A percentile compares a stretch with the other conserved stretches of the same genome.
phyloP scores from a whole-genome alignment of 1,284 basidiomycete species.

The Heliocybe sulcata region DNA sequence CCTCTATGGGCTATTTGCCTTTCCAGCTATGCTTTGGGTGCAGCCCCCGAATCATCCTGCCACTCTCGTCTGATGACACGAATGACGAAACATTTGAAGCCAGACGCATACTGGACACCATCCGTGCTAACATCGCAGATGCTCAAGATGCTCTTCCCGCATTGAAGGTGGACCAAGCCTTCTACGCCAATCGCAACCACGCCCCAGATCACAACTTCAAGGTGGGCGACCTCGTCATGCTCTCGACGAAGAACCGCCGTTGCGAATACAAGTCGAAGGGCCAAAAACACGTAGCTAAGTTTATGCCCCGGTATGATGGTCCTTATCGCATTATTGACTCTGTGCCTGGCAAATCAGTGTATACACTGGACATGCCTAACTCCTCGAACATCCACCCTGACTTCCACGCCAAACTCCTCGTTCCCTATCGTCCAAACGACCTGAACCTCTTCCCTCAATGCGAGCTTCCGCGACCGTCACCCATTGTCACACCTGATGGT shows the following conservation, averaged over 20 bases:
- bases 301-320: no score
- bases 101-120: background rate
- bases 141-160: conserved; percentile 11
- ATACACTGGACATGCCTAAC: conserved; percentile 5
- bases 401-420: background rate
- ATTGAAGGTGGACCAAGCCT: conserved; percentile 12
- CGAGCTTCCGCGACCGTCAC: no score
- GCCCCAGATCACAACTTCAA: background rate
- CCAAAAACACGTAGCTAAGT: no score
- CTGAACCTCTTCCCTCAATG: conserved; percentile 8
- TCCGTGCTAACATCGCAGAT: conserved; percentile 10
- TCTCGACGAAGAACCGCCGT: conserved; percentile 5
- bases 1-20: conserved; percentile 24
- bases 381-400: background rate
- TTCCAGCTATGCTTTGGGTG: conserved; percentile 28
- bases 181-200: background rate
- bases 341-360: no score
- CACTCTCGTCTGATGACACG: conserved; percentile 7
- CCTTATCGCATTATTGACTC: no score
- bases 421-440: background rate
- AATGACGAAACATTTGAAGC: background rate
- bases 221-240: background rate
- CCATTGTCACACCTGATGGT: conserved; percentile 9
- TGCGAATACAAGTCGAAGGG: no score
- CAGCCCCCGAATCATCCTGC: conserved; percentile 22